Conservation (phyloP, 495 filamentous ascomycete species). For the Parachaetomium inaequale region DNA sequence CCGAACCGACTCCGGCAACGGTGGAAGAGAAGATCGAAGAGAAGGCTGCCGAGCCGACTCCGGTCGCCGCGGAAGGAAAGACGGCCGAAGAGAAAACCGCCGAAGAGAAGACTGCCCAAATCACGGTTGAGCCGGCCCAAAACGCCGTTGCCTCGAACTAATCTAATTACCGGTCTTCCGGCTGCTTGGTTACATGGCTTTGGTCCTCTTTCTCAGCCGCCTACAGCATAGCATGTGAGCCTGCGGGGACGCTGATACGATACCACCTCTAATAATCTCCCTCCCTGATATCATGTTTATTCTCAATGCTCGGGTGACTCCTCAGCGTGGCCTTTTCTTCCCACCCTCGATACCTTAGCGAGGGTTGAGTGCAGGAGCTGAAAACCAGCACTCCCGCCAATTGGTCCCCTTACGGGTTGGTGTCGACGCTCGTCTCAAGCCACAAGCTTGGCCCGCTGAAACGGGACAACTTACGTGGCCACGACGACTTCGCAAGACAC, state of each 20-base stretch:
- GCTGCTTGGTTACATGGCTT: neutral
- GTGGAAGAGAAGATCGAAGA: conserved; percentile 10
- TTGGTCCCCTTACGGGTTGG: no score
- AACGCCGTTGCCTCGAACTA: conserved; percentile 6
- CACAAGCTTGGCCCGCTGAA: neutral
- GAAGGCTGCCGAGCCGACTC: neutral
- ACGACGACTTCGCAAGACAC: neutral
- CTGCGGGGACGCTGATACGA: neutral
- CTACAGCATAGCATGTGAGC: neutral
- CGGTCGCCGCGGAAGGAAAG: no score
- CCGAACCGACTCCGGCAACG: neutral
- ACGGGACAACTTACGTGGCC: conserved; percentile 1
- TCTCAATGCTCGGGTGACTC: neutral
- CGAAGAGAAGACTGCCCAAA: conserved; percentile 12
- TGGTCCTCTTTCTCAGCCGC: neutral
- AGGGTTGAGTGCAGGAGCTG: neutral
- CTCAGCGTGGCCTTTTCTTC: neutral
- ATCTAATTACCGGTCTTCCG: neutral
- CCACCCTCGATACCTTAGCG: neutral
- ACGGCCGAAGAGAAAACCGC: no score
- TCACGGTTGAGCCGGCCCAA: conserved; percentile 6
- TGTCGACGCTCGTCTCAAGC: neutral
- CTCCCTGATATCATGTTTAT: neutral
- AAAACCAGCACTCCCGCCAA: neutral
- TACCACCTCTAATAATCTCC: neutral